These are phyloP conservation scores for Gorgonomyces haynaldii DNA, from an alignment of 192 early-diverging fungal species.

Conservation along the genomic window DNA sequence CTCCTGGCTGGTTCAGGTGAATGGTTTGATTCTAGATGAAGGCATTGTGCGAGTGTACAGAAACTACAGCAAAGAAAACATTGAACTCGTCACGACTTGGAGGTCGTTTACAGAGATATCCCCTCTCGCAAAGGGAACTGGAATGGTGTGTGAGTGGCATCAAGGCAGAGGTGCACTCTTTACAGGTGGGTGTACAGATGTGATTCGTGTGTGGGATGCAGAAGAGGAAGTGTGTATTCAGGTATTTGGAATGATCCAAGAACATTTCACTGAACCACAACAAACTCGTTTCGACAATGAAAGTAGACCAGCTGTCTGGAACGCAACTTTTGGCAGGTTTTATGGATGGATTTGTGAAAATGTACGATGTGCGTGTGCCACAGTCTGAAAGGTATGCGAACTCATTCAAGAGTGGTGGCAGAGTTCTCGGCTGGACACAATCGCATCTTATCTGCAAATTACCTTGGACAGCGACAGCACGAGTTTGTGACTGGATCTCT, in stretches of 20 bases:
- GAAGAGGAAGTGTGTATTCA: conserved; percentile 57
- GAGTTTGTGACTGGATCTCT: conserved; percentile 55
- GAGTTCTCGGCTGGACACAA: not conserved
- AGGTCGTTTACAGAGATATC: conserved; percentile 58
- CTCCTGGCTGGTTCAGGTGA: conserved; percentile 77
- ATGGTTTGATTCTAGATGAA: conserved; percentile 45
- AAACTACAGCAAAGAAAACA: conserved; percentile 47
- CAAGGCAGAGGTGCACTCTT: conserved; percentile 55
- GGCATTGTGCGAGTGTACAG: conserved; percentile 65
- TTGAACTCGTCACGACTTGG: conserved; percentile 64
- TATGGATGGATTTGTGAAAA: conserved; percentile 56
- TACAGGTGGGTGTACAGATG: conserved; percentile 52
- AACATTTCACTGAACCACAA: conserved; percentile 21
- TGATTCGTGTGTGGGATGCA: conserved; percentile 73
- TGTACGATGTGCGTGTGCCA: conserved; percentile 55
- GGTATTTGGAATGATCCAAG: conserved; percentile 25
- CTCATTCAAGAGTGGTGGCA: not conserved
- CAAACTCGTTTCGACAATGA: conserved; percentile 48
- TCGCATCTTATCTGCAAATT: conserved; percentile 4
- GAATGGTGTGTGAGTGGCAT: conserved; percentile 70
- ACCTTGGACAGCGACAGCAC: conserved; percentile 8
- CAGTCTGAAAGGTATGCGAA: conserved; percentile 37
- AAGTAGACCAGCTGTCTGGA: conserved; percentile 48
- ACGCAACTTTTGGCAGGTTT: conserved; percentile 61
- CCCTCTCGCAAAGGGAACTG: conserved; percentile 14